Evolutionary conservation across 2,329 filamentous ascomycete species (phyloP).

Genomic region (Clonostachys chloroleuca): DNA sequence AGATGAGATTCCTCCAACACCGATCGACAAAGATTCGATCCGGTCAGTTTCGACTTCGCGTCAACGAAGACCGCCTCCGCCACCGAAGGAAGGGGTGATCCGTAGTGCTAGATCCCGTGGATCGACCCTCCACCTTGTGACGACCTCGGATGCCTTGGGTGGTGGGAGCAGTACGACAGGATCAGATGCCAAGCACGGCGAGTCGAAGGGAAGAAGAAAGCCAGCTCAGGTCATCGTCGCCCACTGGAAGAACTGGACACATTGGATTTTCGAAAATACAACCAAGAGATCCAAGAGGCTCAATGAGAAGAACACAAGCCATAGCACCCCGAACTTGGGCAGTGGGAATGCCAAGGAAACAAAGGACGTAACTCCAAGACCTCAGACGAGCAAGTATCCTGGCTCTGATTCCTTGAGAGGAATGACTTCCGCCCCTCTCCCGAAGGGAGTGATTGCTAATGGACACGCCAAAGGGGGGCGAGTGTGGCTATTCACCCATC

Average conservation of each 20-base stretch:
- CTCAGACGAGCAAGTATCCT: constrained; percentile 56
- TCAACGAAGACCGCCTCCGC: constrained; percentile 70
- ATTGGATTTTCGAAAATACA: constrained; percentile 58
- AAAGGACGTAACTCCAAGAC: constrained; percentile 52
- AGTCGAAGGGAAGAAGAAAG: constrained; percentile 48
- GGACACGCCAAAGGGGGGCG: constrained; percentile 31
- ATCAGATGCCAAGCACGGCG: constrained; percentile 17
- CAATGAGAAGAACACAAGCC: constrained; percentile 44
- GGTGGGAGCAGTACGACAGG: constrained; percentile 16
- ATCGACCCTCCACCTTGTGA: constrained; percentile 83
- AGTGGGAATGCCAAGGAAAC: constrained; percentile 22
- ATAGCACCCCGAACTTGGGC: constrained; percentile 54
- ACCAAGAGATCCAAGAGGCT: constrained; percentile 42
- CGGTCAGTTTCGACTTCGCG: constrained; percentile 74
- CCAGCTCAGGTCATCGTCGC: constrained; percentile 55
- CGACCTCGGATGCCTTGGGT: constrained; percentile 49
- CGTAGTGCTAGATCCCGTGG: constrained; percentile 69
- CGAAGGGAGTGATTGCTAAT: constrained; percentile 46
- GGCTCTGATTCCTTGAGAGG: constrained; percentile 22
- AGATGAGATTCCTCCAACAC: constrained; percentile 57
- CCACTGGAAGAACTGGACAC: constrained; percentile 61
- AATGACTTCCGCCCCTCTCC: constrained; percentile 37
- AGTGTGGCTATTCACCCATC: constrained; percentile 2
- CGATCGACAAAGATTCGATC: constrained; percentile 74
- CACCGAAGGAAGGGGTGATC: constrained; percentile 76